These are phyloP conservation scores for Candolleomyces eurysporus DNA, from an alignment of 768 basidiomycete genomes.

Conservation along the genomic window DNA sequence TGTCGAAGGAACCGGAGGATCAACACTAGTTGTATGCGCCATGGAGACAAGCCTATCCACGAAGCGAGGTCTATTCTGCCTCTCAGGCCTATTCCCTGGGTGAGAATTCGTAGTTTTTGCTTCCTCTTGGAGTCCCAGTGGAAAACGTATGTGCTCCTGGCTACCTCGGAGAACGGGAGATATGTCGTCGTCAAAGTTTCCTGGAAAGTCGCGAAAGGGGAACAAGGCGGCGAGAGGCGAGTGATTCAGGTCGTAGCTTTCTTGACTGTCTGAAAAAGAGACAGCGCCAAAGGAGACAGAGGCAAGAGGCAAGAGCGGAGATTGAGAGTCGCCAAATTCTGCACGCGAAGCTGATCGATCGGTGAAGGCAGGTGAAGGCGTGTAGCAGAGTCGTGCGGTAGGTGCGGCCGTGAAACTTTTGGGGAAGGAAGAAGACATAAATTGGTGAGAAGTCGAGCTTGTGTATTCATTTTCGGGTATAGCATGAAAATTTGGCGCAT, in stretches of 20 bases:
- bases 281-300: background rate
- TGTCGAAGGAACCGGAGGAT: background rate
- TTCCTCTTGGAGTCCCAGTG: background rate
- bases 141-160: constrained; percentile 4
- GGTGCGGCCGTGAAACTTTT: background rate
- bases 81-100: background rate
- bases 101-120: too few species aligned
- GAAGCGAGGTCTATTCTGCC: background rate
- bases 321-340: background rate
- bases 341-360: background rate
- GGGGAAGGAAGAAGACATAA: background rate
- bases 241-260: constrained; percentile 2
- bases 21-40: background rate
- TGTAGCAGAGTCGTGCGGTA: background rate
- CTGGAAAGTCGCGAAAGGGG: constrained; percentile 1
- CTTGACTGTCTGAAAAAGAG: constrained; percentile 3
- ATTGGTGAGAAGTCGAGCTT: background rate
- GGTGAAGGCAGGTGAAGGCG: background rate
- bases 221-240: constrained; percentile 13
- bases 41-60: background rate
- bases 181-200: constrained; percentile 20
- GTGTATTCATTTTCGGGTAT: background rate
- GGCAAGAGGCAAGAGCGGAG: background rate
- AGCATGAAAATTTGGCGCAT: background rate
- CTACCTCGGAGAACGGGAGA: constrained; percentile 29